Base-by-base conservation (phyloP, 148 eudicot species). In the Pouteria glomerata region DNA sequence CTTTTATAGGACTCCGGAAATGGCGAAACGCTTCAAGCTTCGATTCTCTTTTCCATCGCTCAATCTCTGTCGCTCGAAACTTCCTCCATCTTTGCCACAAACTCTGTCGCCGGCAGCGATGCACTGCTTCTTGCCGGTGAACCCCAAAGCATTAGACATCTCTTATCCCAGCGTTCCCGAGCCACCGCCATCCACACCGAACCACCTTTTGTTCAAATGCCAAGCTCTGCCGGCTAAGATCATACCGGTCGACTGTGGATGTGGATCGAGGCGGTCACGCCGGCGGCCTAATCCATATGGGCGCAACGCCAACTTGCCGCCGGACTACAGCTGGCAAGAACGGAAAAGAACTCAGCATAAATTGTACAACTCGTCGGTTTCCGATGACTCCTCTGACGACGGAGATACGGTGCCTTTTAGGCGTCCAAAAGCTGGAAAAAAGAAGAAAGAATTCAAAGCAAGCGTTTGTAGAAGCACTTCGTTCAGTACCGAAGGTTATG, bases 161-260 rank as follows among this genome's bases (percentile, higher is more conserved):
- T 1, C 75, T 11, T 80, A 66, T 50, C 81, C 86, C 0, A 63
- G 34, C 18, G 63, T 58, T 29, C 81, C 77, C 5, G 45, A 57
- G 24, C 82, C 81, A 24, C 86, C 83, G 45, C 83, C 79, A 19
- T 52, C 79, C 26, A 75, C 81, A 1, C 77, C 81, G 0, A 21
- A 45, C 34, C 29, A 23, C 15, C 42, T 48, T 45, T 39, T 45
- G n/a, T 12, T 29, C 50, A 16, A 57, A 19, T 50, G 8, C 56
- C 63, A 19, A n/a, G 8, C 57, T 56, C 39, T 42, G 10, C 51
- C 59, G 37, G 21, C 21, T 6, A 48, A 34, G 47, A 33, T 57
- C 61, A 29, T 29, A 5, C 11, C 58, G 10, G 58, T 55, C 29
- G 23, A 21, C 29, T 55, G 8, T 6, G 27, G 58, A 3, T 4